Evolutionary conservation across 768 basidiomycete genomes (phyloP).

Genomic region (Rickenella mellea): DNA sequence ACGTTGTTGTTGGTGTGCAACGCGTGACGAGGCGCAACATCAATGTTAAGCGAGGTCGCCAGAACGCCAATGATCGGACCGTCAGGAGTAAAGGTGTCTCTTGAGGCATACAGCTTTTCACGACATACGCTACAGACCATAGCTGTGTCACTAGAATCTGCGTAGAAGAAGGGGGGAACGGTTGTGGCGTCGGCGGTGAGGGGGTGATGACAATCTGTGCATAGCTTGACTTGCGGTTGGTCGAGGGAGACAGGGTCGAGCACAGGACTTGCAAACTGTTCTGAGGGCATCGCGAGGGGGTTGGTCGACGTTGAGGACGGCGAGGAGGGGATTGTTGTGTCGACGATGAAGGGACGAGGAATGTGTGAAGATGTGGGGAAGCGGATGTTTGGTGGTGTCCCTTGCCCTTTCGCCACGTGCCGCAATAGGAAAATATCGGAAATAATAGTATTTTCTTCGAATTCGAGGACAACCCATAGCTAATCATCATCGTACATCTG

Average conservation of each 20-base stretch:
- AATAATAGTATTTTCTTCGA: too few relatives aligned
- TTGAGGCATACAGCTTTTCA: slow-evolving; percentile 24
- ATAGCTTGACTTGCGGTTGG: slow-evolving; percentile 22
- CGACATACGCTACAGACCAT: slow-evolving; percentile 43
- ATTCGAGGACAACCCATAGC: too few relatives aligned
- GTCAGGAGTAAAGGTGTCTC: background rate
- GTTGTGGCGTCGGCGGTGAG: slow-evolving; percentile 19
- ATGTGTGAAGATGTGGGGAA: too few relatives aligned
- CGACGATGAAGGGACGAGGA: too few relatives aligned
- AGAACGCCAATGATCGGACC: background rate
- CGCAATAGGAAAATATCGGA: too few relatives aligned
- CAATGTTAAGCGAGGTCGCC: background rate
- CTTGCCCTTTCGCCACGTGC: too few relatives aligned
- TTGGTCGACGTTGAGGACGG: too few relatives aligned
- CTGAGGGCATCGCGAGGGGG: too few relatives aligned
- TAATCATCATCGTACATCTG: too few relatives aligned
- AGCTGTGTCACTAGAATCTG: slow-evolving; percentile 16
- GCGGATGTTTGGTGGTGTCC: too few relatives aligned
- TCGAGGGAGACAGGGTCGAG: slow-evolving; percentile 14
- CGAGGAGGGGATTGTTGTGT: too few relatives aligned
- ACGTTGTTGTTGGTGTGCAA: background rate
- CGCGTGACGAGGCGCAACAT: background rate
- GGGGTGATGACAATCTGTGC: slow-evolving; percentile 21
- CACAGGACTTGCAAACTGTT: too few relatives aligned
- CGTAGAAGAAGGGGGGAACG: slow-evolving; percentile 16